Percentiles rank a stretch among this genome's conserved stretches.
Conservation (phyloP, 805 yeast species). For the Starmerella stigmatis region DNA sequence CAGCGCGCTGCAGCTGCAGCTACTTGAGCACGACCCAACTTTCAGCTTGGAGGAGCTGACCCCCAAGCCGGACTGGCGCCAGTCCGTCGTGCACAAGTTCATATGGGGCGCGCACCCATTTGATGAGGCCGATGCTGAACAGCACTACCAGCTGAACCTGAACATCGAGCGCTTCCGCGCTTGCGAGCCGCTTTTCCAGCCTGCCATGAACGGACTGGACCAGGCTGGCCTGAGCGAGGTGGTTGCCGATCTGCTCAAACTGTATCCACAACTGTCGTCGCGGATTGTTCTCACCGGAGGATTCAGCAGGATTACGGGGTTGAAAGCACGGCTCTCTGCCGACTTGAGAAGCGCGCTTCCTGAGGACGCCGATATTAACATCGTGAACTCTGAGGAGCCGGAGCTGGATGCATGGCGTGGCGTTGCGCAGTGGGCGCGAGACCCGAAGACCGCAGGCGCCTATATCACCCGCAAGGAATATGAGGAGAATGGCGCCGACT, state of each 20-base stretch:
- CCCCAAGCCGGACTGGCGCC: conserved; percentile 75
- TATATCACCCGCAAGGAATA: conserved; percentile 63
- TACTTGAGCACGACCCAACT: conserved; percentile 72
- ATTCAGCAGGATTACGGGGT: conserved; percentile 51
- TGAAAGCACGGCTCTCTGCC: conserved; percentile 51
- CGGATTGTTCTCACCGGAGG: conserved; percentile 87
- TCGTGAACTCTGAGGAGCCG: conserved; percentile 59
- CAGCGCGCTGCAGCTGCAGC: conserved; percentile 52
- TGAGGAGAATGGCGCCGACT: conserved; percentile 81
- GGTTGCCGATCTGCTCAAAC: conserved; percentile 47
- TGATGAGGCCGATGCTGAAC: conserved; percentile 70
- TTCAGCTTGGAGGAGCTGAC: conserved; percentile 78
- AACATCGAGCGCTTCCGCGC: conserved; percentile 85
- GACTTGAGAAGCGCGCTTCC: conserved; percentile 72
- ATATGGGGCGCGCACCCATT: conserved; percentile 83
- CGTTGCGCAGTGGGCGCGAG: conserved; percentile 67
- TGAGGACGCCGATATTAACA: conserved; percentile 46
- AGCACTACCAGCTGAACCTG: conserved; percentile 80
- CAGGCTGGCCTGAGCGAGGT: conserved; percentile 89
- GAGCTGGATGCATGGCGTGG: conserved; percentile 85
- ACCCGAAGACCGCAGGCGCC: conserved; percentile 29
- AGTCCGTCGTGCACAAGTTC: conserved; percentile 68
- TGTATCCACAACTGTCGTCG: conserved; percentile 36
- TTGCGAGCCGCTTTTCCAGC: conserved; percentile 88
- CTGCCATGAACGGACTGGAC: conserved; percentile 86